These are phyloP conservation scores for Anethum foeniculum DNA, from an alignment of 140 eudicot species.

Conservation along the genomic window DNA sequence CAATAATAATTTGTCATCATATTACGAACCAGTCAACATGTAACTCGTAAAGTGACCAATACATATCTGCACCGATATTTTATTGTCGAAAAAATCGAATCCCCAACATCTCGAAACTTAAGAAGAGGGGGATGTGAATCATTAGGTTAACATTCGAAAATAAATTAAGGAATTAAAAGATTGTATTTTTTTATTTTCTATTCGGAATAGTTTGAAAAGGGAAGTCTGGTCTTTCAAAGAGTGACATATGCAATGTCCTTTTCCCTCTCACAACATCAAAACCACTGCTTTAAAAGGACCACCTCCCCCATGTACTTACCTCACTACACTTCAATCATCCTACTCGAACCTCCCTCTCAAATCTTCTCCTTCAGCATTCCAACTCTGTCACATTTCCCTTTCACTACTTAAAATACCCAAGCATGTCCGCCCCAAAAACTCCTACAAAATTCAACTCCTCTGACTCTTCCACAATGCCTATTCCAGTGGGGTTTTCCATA, in stretches of 20 bases:
- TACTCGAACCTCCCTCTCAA: conserved; percentile 11
- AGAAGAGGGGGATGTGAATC: background rate
- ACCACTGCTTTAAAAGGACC: conserved; percentile 29
- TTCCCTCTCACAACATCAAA: conserved; percentile 16
- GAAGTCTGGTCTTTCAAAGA: conserved; percentile 17
- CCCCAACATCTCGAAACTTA: background rate
- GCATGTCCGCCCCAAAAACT: conserved; percentile 42
- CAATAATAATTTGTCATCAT: no score
- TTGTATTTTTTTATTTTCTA: background rate
- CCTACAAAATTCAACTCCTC: conserved; percentile 38
- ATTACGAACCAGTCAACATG: no score
- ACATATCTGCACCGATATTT: background rate
- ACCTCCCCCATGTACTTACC: conserved; percentile 9
- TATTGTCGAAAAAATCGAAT: background rate
- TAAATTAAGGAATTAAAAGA: background rate
- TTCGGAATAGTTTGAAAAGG: background rate
- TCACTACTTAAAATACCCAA: background rate
- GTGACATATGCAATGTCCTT: conserved; percentile 19
- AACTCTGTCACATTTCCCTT: conserved; percentile 7
- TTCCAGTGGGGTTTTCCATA: conserved; percentile 53
- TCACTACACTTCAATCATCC: conserved; percentile 22
- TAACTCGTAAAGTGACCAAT: no score
- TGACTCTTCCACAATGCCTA: conserved; percentile 36
- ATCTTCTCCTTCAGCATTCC: conserved; percentile 2
- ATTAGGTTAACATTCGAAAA: background rate